Evolutionary conservation across 2,329 filamentous ascomycete species (phyloP), one percentile per base, ranked within the genome.

Genomic region (Epichloe amarillans): DNA sequence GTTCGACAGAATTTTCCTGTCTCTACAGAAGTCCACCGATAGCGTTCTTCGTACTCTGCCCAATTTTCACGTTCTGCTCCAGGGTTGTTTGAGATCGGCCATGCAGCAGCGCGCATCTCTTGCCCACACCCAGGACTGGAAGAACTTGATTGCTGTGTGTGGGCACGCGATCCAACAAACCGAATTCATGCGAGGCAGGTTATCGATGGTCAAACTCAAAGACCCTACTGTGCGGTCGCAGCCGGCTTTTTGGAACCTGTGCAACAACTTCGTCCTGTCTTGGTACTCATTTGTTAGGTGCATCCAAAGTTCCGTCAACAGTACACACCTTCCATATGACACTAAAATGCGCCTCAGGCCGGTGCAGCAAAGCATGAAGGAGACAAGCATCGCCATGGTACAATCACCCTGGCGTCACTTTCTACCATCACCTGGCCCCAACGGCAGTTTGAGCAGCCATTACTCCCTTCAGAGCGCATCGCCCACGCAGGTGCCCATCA

Each of bases 1-100:
- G 30, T 95, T 95, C 57, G 90, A 95, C 55, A 80, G 75, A 54
- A 88, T 96, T 21, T 95, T 87, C 68, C 63, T 88, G 36, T 84
- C 85, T 44, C 72, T 95, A 23, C 82, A 83, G 44, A 77, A 76
- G 50, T 86, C 88, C 1, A 83, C 85, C 19, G 85, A 89, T 46
- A 72, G 87, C 46, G 83, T 88, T 30, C 75, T 86, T 57, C 79
- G 80, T 41, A 82, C 82, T 1, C 70, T 95, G 26, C 88, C 88
- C 1, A 72, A 72, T 50, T 82, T 88, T 54, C 80, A 82, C 53
- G 73, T 72, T 47, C 84, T 89, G 54, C 82, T 93, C 54, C 67
- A 74, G 33, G 71, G 73, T 10, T 80, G 80, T 5, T 75, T 86
- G 53, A 77, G 84, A 50, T 75, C 73, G 36, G 82, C 83, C 3